Evolutionary conservation across 345 rosid genomes (phyloP).

Genomic region (Citrus hindsii): DNA sequence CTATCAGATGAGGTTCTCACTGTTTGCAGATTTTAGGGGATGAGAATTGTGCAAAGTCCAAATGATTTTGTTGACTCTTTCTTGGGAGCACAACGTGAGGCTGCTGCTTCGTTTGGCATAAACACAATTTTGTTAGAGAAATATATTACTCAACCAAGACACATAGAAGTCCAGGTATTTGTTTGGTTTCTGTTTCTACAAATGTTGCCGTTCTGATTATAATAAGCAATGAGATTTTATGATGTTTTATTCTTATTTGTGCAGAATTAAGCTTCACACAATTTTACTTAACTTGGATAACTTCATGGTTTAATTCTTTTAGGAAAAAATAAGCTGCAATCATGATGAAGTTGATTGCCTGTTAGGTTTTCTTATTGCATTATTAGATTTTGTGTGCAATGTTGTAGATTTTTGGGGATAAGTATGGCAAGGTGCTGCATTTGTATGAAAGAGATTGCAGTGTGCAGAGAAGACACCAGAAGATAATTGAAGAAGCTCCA

Average conservation of each 20-base stretch:
- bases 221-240: neutral
- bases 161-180: slow-evolving; percentile 90
- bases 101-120: slow-evolving; percentile 91
- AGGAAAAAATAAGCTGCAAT: neutral
- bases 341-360: slow-evolving; percentile 4
- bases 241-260: neutral
- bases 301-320: neutral
- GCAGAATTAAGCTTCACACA: neutral
- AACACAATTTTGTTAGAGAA: slow-evolving; percentile 89
- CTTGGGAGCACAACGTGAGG: slow-evolving; percentile 93
- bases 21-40: slow-evolving; percentile 56
- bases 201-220: neutral
- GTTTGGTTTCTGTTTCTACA: too few relatives aligned
- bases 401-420: slow-evolving; percentile 79
- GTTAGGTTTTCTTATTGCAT: slow-evolving; percentile 9
- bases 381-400: slow-evolving; percentile 11
- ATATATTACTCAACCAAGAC: slow-evolving; percentile 86
- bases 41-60: slow-evolving; percentile 76
- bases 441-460: slow-evolving; percentile 95
- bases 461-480: slow-evolving; percentile 94
- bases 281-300: neutral
- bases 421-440: slow-evolving; percentile 71
- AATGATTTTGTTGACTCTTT: slow-evolving; percentile 73
- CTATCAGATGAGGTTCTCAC: slow-evolving; percentile 25
- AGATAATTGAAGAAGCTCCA: slow-evolving; percentile 99